A percentile compares a stretch with the other conserved stretches of the same genome.
Conservation (phyloP, 805 yeast species). For the Helenozyma rhizophorensis region DNA sequence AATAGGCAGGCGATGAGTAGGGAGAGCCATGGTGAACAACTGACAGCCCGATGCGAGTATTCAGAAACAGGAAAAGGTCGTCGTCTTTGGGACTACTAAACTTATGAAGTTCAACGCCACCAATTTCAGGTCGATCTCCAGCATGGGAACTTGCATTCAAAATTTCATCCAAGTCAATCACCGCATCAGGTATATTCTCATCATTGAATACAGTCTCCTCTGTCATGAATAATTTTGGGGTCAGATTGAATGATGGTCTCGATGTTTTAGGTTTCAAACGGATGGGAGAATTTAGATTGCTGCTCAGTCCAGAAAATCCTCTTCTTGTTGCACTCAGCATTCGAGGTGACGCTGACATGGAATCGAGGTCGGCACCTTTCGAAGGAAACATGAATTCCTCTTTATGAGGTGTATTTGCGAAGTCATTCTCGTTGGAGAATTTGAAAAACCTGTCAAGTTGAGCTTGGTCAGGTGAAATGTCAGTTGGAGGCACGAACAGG, state of each 20-base stretch:
- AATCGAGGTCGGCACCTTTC: too few species aligned
- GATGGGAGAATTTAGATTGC: conserved; percentile 31
- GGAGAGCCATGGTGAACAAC: too few species aligned
- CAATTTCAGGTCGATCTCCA: too few species aligned
- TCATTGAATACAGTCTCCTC: conserved; percentile 24
- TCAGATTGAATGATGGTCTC: conserved; percentile 14
- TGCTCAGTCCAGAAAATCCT: too few species aligned
- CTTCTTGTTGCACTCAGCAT: too few species aligned
- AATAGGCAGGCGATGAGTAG: conserved; percentile 17
- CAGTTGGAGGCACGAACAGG: conserved; percentile 1
- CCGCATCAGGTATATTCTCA: conserved; percentile 47
- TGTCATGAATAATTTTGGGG: conserved; percentile 25
- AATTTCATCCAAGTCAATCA: conserved; percentile 54
- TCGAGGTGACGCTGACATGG: too few species aligned
- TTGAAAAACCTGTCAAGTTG: conserved; percentile 23
- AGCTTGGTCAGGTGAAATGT: too few species aligned
- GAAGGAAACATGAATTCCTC: conserved; percentile 29
- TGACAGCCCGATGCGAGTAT: too few species aligned
- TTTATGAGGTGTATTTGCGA: conserved; percentile 17
- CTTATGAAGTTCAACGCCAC: too few species aligned
- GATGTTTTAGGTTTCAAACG: conserved; percentile 22
- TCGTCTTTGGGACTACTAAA: too few species aligned
- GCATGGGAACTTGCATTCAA: conserved; percentile 27
- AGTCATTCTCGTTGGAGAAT: conserved; percentile 36
- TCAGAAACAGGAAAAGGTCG: too few species aligned